Percentiles rank a stretch among this genome's conserved stretches.
Evolutionary conservation across 805 yeast genomes (phyloP).

Genomic region (Spathaspora hagerdaliae): DNA sequence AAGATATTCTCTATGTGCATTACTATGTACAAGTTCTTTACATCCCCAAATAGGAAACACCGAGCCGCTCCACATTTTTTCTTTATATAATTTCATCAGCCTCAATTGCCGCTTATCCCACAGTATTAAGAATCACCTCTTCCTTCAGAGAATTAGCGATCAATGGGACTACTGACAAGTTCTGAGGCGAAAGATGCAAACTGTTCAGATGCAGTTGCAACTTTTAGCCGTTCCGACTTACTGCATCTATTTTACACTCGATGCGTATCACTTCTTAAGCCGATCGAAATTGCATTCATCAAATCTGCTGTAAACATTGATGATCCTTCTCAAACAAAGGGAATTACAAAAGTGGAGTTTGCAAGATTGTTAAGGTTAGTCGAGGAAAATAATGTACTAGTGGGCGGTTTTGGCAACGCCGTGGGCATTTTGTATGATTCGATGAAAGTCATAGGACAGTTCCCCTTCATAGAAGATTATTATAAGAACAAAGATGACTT

Average conservation of each 20-base stretch:
- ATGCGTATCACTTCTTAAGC: slow-evolving; percentile 13
- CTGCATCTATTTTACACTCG: slow-evolving; percentile 15
- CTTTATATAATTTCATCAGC: too few species aligned
- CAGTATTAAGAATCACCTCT: too few species aligned
- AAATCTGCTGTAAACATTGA: slow-evolving; percentile 9
- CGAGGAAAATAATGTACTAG: slow-evolving; percentile 3
- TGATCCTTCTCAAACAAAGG: slow-evolving; percentile 5
- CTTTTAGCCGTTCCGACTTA: slow-evolving; percentile 7
- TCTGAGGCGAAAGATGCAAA: background rate
- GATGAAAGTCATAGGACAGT: slow-evolving; percentile 40
- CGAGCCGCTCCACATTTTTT: too few species aligned
- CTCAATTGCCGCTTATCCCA: too few species aligned
- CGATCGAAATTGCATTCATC: slow-evolving; percentile 18
- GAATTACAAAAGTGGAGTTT: slow-evolving; percentile 12
- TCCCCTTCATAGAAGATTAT: slow-evolving; percentile 39
- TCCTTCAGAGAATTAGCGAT: too few species aligned
- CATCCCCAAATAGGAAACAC: too few species aligned
- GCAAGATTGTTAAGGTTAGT: slow-evolving; percentile 17
- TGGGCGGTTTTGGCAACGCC: background rate
- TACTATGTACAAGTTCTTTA: too few species aligned
- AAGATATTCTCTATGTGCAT: too few species aligned
- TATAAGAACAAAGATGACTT: slow-evolving; percentile 32
- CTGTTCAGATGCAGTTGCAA: background rate
- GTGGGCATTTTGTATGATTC: slow-evolving; percentile 33
- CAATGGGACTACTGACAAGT: background rate